Base-by-base conservation (phyloP, 2,329 filamentous ascomycete genomes). In the Paraphaeosphaeria sporulosa region DNA sequence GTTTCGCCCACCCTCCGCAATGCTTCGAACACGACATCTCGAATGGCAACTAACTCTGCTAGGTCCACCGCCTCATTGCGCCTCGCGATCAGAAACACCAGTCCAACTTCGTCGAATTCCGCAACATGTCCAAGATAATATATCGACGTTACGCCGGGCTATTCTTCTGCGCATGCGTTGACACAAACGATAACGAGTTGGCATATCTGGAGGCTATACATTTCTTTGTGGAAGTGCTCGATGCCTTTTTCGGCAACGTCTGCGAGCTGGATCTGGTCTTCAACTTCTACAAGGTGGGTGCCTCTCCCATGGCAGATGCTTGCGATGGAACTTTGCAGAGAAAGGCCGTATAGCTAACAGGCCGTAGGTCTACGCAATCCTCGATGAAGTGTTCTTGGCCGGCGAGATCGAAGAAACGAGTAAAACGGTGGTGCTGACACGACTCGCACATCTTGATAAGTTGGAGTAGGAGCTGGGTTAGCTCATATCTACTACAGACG, bases 41-140 rank as follows among this genome's bases (percentile, higher is more conserved):
- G 51, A 27, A 17, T 25, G 13, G 38, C 10, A 9, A 9, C 42
- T 56, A 19, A 57, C 25, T 32, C 15, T 19, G 54, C n/a, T 71
- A 93, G 90, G 92, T 98, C 72, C 95, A 99, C 85, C 94, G 95
- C 64, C 93, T 99, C 69, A 94, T 99, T 63, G 95, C 95, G 0
- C 95, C 95, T 7, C 92, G 95, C 76, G 95, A 99, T 81, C 95
- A 99, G 78, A 99, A 99, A 78, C 97, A 99, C 84, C 95, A 99
- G 79, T 97, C 93, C 82, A 99, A 99, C 83, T 99, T 99, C 75
- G 95, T 99, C 85, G 95, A 99, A 71, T 89, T 89, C 83, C 91
- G 92, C 68, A 92, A 93, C 81, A 93, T 79, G 69, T 80, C 94
- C 77, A 98, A 97, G 83, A 91, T 99, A 71, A 93, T 99, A 56